phyloP scores from a whole-genome alignment of 768 basidiomycete species.

The Hypholoma sublateritium region DNA sequence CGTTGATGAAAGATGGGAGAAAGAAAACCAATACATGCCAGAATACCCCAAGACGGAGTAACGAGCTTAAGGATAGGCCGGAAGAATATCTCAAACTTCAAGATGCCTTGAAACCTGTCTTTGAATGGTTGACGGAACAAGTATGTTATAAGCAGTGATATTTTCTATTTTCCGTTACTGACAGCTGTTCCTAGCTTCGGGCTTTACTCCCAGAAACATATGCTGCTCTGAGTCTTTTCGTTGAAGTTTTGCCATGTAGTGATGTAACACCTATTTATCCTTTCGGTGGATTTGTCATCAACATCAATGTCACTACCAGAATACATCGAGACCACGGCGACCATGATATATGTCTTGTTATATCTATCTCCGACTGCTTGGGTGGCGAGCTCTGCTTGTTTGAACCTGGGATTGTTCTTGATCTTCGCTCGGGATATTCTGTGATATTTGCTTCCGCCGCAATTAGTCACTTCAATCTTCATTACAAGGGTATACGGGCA shows the following conservation, averaged over 20 bases:
- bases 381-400: constrained; percentile 17
- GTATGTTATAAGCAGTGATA: neutral
- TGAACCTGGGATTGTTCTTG: constrained; percentile 18
- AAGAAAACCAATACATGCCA: constrained; percentile 3
- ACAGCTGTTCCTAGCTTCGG: neutral
- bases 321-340: constrained; percentile 11
- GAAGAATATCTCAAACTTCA: neutral
- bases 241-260: constrained; percentile 8
- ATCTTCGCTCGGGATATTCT: constrained; percentile 11
- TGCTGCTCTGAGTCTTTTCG: neutral
- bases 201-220: constrained; percentile 2
- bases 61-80: neutral
- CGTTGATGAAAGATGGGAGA: neutral
- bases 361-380: constrained; percentile 9
- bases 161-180: neutral
- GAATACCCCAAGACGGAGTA: constrained; percentile 1
- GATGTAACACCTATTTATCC: constrained; percentile 10
- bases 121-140: constrained; percentile 4
- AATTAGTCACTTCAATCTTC: constrained; percentile 19
- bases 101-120: constrained; percentile 2
- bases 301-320: constrained; percentile 14
- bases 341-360: constrained; percentile 16
- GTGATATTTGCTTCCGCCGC: constrained; percentile 13
- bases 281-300: constrained; percentile 14
- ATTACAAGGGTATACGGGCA: constrained; percentile 11